These are phyloP conservation scores for Aureobasidium sp. DNA, from an alignment of 2,329 filamentous ascomycete species.

Conservation along the genomic window DNA sequence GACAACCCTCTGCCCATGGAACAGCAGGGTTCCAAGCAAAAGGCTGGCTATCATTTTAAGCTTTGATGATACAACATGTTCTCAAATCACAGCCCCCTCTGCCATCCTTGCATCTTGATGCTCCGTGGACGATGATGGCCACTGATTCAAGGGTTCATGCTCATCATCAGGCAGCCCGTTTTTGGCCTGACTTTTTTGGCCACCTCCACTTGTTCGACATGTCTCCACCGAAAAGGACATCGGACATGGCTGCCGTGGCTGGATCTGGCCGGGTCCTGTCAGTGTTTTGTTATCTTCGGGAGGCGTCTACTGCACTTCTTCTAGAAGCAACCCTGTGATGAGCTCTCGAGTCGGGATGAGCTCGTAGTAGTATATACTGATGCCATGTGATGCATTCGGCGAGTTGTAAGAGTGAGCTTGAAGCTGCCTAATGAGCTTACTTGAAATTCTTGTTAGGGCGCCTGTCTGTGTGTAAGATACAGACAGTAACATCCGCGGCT, in stretches of 20 bases:
- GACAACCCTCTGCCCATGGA: background rate
- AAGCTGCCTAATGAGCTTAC: background rate
- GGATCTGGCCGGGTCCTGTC: background rate
- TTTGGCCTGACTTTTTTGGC: background rate
- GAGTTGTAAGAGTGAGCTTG: background rate
- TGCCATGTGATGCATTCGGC: background rate
- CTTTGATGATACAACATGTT: background rate
- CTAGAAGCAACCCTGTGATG: background rate
- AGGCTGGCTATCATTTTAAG: background rate
- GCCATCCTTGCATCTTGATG: background rate
- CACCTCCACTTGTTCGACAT: background rate
- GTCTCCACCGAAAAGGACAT: background rate
- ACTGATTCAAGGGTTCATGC: background rate
- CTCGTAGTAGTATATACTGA: background rate
- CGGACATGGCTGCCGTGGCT: background rate
- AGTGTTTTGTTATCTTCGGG: background rate
- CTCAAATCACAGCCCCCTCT: background rate
- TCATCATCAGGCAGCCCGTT: constrained; percentile 1
- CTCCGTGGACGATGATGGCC: background rate
- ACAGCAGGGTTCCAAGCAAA: background rate
- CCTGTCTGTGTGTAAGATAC: background rate
- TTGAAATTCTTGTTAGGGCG: background rate
- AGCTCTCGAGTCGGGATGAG: too few relatives aligned
- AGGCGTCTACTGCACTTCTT: background rate
- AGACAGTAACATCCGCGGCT: background rate